These are phyloP conservation scores for Serendipita vermifera DNA, from an alignment of 768 basidiomycete species.

Conservation along the genomic window DNA sequence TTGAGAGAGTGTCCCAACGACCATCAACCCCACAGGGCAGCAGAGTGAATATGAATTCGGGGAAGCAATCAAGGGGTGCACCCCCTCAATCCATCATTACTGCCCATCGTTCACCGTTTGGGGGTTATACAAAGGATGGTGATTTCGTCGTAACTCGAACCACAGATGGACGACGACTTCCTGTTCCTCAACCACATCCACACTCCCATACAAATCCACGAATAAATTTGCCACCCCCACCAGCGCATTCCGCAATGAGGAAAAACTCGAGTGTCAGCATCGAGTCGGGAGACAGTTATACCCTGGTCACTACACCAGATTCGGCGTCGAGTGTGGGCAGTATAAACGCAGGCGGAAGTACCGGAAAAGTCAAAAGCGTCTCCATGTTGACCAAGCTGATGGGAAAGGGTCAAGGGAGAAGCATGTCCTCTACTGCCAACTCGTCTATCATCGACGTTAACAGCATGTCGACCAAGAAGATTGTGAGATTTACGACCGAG, in stretches of 20 bases:
- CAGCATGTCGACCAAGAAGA: background rate
- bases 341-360: background rate
- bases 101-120: conserved; percentile 4
- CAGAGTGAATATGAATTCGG: background rate
- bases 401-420: background rate
- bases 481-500: conserved; percentile 3
- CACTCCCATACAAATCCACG: background rate
- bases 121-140: conserved; percentile 1
- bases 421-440: no score
- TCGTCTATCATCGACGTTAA: no score
- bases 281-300: conserved; percentile 1
- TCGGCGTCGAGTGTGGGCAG: conserved; percentile 4
- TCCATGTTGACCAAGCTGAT: background rate
- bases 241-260: background rate
- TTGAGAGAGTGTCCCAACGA: no score
- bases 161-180: background rate
- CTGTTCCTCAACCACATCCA: conserved; percentile 1
- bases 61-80: background rate
- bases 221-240: background rate
- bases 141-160: conserved; percentile 4
- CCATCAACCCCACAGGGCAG: background rate
- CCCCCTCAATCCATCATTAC: background rate
- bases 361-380: background rate
- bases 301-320: background rate
- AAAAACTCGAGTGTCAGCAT: background rate